Conservation (phyloP, 257 asterid species). For the Solanum peruvianum region DNA sequence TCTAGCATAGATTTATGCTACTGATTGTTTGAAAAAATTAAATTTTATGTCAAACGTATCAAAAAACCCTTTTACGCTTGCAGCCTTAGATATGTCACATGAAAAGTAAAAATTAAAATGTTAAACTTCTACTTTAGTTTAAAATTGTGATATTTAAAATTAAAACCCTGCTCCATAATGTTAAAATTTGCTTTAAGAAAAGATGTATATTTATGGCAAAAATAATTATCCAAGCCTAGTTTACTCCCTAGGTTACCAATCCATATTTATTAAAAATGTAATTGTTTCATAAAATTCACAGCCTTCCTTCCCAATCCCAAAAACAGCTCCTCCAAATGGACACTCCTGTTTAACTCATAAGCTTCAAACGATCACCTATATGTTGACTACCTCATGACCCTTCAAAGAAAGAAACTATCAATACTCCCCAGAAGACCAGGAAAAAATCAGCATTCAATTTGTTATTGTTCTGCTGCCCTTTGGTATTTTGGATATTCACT, state of each 20-base stretch:
- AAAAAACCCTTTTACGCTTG: too few species aligned
- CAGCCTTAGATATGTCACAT: background rate
- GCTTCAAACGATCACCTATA: background rate
- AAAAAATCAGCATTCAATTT: background rate
- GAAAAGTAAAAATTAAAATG: background rate
- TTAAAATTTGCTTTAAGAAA: background rate
- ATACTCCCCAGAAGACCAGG: background rate
- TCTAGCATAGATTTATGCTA: background rate
- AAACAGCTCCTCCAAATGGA: background rate
- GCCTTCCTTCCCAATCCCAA: background rate
- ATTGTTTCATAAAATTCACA: background rate
- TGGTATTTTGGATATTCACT: background rate
- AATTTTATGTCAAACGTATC: too few species aligned
- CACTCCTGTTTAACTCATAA: background rate
- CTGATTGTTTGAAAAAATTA: background rate
- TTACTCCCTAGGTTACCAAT: background rate
- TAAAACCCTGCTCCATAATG: background rate
- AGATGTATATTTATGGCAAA: background rate
- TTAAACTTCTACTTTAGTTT: background rate
- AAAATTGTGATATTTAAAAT: background rate
- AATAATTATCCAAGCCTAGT: background rate
- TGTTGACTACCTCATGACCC: background rate
- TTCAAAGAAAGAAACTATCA: background rate
- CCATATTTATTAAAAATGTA: background rate
- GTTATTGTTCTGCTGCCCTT: background rate